These are phyloP conservation scores for Dryadomyces quercus-mongolicae DNA, from an alignment of 2,329 filamentous ascomycete genomes.

Conservation along the genomic window DNA sequence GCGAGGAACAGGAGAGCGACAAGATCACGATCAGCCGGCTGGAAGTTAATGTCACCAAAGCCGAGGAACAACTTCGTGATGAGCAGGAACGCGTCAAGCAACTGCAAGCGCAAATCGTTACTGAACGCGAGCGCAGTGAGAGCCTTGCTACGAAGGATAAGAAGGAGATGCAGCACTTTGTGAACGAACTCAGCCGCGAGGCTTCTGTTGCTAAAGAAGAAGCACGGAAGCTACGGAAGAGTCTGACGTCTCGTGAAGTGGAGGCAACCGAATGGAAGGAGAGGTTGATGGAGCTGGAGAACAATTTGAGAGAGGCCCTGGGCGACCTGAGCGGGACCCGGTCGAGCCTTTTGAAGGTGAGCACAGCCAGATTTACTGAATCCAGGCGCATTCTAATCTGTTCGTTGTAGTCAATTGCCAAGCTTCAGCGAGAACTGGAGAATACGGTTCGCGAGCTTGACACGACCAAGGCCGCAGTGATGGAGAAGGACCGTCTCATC, in stretches of 20 bases:
- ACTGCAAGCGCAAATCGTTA: constrained; percentile 60
- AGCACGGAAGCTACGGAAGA: constrained; percentile 68
- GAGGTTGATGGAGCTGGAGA: constrained; percentile 79
- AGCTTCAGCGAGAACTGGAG: constrained; percentile 79
- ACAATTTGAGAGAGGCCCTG: constrained; percentile 72
- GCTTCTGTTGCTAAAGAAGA: constrained; percentile 76
- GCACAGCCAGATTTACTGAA: constrained; percentile 8
- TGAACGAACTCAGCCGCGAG: constrained; percentile 87
- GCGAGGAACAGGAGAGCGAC: constrained; percentile 92
- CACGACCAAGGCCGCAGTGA: constrained; percentile 58
- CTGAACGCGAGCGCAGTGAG: constrained; percentile 78
- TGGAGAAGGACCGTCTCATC: constrained; percentile 85
- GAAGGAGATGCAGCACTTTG: constrained; percentile 84
- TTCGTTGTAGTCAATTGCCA: constrained; percentile 56
- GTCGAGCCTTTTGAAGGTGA: constrained; percentile 69
- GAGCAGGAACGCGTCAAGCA: constrained; percentile 68
- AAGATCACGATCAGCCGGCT: constrained; percentile 97
- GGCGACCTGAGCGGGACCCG: constrained; percentile 80
- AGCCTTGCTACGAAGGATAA: constrained; percentile 80
- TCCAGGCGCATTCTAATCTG: not conserved
- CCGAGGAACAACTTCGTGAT: constrained; percentile 69
- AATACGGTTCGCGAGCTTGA: constrained; percentile 75
- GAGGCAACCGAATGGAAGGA: constrained; percentile 89
- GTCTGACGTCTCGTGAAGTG: constrained; percentile 68
- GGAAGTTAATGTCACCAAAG: constrained; percentile 67